Base-by-base conservation (phyloP, 1,284 basidiomycete genomes). In the Rhodotorula sp. region DNA sequence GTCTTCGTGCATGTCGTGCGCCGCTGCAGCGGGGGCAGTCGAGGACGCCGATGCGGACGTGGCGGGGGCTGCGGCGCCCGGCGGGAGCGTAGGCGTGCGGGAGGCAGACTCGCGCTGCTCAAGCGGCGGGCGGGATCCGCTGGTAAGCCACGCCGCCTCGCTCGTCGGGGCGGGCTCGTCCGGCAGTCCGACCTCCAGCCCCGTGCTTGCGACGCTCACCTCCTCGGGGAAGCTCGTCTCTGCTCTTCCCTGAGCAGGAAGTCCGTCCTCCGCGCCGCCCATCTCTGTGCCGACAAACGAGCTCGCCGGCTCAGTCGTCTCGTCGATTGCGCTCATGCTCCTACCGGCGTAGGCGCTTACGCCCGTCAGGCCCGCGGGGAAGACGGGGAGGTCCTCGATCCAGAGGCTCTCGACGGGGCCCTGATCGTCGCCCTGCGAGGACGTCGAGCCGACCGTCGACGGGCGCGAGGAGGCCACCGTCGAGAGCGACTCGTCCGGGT, bases 281-380 rank as follows among this genome's bases (percentile, higher is more conserved):
- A 54, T 39, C 29, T 66, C 68, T 1, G 64, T 48, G 17, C 41
- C 63, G 29, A 46, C 50, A 15, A 55, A 44, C n/a, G 51, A 48
- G 51, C 58, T 71, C 36, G 65, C 65, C 17, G 70, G 66, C 64
- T 68, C 70, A 6, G 66, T 71, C 54, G 32, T 34, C 55, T 68
- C 70, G 59, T 64, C 63, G 39, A 71, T 71, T 13, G 66, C 63
- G 10, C 39, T 50, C 66, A 71, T 71, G 0, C 53, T 57, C 3
- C 70, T 32, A 3, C 66, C 66, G 17, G 58, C 66, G 27, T 71
- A 71, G 2, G 65, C 58, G 10, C 53, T 53, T 32, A 53, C 17
- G 15, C 41, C 62, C 32, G 41, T 44, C 21, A 54, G 25, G 13
- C 41, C 62, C 1, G 32, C 3, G 21, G 62, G 53, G 32, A 46